Conservation (phyloP, 345 rosid species). For the Chamaenerion angustifolium region DNA sequence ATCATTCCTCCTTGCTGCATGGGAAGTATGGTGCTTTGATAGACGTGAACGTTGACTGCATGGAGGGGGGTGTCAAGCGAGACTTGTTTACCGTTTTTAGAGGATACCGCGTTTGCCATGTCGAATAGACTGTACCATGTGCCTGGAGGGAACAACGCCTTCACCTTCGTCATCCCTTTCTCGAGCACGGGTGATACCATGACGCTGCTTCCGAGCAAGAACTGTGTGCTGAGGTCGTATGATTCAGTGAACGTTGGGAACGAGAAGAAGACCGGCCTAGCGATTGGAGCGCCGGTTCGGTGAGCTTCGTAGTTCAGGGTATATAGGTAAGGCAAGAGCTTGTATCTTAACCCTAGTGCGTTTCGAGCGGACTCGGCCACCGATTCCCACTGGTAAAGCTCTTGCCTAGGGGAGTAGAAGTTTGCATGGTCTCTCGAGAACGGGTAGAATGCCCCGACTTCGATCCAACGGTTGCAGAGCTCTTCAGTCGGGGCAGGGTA, state of each 20-base stretch:
- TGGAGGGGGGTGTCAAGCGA: constrained; percentile 67
- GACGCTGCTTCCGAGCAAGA: constrained; percentile 73
- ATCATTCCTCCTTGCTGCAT: constrained; percentile 87
- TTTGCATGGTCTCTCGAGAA: constrained; percentile 95
- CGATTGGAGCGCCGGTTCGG: constrained; percentile 70
- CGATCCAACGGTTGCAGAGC: constrained; percentile 96
- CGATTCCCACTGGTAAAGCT: constrained; percentile 87
- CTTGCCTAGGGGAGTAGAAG: constrained; percentile 84
- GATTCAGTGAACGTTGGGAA: constrained; percentile 54
- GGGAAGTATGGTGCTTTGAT: constrained; percentile 68
- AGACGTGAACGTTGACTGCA: constrained; percentile 70
- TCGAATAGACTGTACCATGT: constrained; percentile 83
- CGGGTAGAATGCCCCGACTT: constrained; percentile 88
- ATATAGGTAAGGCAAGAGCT: constrained; percentile 75
- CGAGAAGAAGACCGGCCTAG: constrained; percentile 95
- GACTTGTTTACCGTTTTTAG: constrained; percentile 37
- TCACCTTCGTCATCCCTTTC: constrained; percentile 50
- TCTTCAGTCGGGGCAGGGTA: constrained; percentile 87
- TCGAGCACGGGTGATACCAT: constrained; percentile 92
- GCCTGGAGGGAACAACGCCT: constrained; percentile 82
- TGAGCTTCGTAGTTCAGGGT: constrained; percentile 75
- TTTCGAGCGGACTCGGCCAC: constrained; percentile 78
- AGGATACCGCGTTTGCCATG: constrained; percentile 36
- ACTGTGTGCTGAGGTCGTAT: constrained; percentile 74
- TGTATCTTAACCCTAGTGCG: constrained; percentile 93